phyloP scores from a whole-genome alignment of 2,329 filamentous ascomycete genomes.

The Fusarium albidum region DNA sequence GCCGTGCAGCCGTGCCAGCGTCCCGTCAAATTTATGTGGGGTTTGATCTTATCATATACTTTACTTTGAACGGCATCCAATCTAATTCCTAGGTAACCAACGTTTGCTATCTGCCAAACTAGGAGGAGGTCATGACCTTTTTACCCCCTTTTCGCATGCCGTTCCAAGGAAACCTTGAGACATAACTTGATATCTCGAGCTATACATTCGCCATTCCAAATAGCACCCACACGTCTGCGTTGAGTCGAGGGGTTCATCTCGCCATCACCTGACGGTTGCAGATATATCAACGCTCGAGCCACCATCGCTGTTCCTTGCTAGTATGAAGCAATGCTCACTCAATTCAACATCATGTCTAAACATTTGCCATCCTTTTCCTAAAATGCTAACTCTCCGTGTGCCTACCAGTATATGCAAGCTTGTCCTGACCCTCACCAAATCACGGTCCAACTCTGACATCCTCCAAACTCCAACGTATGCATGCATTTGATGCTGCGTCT shows the following conservation, averaged over 20 bases:
- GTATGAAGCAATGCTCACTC: neutral
- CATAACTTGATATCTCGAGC: too few relatives aligned
- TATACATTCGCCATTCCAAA: neutral
- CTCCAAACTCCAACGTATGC: slow-evolving; percentile 32
- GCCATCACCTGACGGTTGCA: too few relatives aligned
- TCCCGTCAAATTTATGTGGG: too few relatives aligned
- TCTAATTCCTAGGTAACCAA: too few relatives aligned
- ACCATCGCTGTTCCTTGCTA: too few relatives aligned
- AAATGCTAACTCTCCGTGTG: slow-evolving; percentile 22
- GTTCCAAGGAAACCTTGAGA: slow-evolving; percentile 8
- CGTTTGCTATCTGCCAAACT: too few relatives aligned
- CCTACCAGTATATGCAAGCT: slow-evolving; percentile 25
- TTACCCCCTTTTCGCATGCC: slow-evolving; percentile 15
- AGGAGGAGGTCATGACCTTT: neutral
- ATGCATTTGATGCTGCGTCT: slow-evolving; percentile 22
- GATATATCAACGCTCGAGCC: too few relatives aligned
- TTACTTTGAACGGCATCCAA: too few relatives aligned
- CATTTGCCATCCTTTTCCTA: neutral
- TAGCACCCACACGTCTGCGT: too few relatives aligned
- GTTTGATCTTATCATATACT: too few relatives aligned
- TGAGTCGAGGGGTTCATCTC: too few relatives aligned
- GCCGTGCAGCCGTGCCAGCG: neutral
- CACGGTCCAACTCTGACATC: slow-evolving; percentile 16
- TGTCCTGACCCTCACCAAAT: slow-evolving; percentile 18
- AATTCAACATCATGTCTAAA: slow-evolving; percentile 17